Percentiles rank a stretch among this genome's conserved stretches.
Conservation (phyloP, 2,329 filamentous ascomycete species). For the Botrytis cinerea region DNA sequence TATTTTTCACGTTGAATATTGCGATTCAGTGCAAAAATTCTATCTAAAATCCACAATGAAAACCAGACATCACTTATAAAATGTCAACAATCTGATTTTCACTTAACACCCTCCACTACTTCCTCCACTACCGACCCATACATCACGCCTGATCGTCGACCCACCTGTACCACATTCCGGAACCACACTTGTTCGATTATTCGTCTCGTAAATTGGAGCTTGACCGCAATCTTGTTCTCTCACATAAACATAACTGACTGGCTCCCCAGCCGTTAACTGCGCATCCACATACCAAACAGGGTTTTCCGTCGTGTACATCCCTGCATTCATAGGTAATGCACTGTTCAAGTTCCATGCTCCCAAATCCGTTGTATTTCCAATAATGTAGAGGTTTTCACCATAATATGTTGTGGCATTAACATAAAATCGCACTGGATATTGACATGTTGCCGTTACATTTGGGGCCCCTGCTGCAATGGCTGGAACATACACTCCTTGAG, state of each 20-base stretch:
- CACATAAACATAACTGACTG: slow-evolving; percentile 50
- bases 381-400: slow-evolving; percentile 51
- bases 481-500: slow-evolving; percentile 52
- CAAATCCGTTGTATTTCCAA: slow-evolving; percentile 47
- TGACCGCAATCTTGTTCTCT: slow-evolving; percentile 48
- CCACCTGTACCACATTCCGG: slow-evolving; percentile 43
- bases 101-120: slow-evolving; percentile 34
- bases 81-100: neutral
- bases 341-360: slow-evolving; percentile 46
- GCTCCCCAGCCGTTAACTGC: slow-evolving; percentile 46
- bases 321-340: slow-evolving; percentile 44
- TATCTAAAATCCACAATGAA: neutral
- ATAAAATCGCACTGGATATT: slow-evolving; percentile 47
- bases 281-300: slow-evolving; percentile 50
- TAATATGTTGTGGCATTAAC: slow-evolving; percentile 50
- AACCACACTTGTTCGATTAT: slow-evolving; percentile 47
- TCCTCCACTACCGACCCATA: slow-evolving; percentile 44
- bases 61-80: neutral
- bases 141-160: slow-evolving; percentile 43
- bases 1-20: too few relatives aligned
- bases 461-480: slow-evolving; percentile 48
- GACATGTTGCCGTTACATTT: slow-evolving; percentile 36
- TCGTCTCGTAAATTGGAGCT: slow-evolving; percentile 48
- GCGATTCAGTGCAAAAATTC: neutral
- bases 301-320: slow-evolving; percentile 46